Conservation (phyloP, 345 rosid species). For the Gossypium mustelinum region DNA sequence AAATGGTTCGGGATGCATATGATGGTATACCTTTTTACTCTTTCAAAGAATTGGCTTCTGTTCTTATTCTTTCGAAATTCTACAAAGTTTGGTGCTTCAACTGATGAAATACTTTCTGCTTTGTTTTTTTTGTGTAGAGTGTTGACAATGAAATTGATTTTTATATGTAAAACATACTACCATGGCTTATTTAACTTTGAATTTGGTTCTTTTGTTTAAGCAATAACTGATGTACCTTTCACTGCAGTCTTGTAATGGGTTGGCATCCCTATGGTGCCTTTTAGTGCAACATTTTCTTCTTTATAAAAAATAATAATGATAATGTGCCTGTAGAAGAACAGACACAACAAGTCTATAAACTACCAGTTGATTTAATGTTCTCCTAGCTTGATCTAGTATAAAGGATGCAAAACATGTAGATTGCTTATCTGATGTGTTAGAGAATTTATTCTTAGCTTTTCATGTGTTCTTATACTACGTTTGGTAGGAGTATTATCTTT, state of each 20-base stretch:
- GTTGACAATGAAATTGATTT: neutral
- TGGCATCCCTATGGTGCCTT: neutral
- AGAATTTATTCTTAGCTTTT: neutral
- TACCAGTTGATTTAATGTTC: slow-evolving; percentile 3
- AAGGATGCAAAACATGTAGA: neutral
- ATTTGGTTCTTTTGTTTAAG: neutral
- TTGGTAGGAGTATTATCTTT: no score
- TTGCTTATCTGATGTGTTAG: neutral
- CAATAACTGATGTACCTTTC: neutral
- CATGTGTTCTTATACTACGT: neutral
- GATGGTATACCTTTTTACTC: slow-evolving; percentile 48
- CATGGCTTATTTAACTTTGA: neutral
- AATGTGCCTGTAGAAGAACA: neutral
- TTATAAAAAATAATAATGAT: neutral
- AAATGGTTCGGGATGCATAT: slow-evolving; percentile 97
- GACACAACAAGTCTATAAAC: neutral
- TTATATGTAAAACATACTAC: neutral
- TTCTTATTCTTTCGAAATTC: neutral
- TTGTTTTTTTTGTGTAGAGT: neutral
- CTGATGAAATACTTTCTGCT: neutral
- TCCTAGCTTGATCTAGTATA: neutral
- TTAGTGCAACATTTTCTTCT: slow-evolving; percentile 2
- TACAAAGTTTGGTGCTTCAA: neutral
- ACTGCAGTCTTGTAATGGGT: neutral
- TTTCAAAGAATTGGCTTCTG: neutral